Evolutionary conservation across 2,329 filamentous ascomycete genomes (phyloP).

Genomic region (Lasiodiplodia sp.): DNA sequence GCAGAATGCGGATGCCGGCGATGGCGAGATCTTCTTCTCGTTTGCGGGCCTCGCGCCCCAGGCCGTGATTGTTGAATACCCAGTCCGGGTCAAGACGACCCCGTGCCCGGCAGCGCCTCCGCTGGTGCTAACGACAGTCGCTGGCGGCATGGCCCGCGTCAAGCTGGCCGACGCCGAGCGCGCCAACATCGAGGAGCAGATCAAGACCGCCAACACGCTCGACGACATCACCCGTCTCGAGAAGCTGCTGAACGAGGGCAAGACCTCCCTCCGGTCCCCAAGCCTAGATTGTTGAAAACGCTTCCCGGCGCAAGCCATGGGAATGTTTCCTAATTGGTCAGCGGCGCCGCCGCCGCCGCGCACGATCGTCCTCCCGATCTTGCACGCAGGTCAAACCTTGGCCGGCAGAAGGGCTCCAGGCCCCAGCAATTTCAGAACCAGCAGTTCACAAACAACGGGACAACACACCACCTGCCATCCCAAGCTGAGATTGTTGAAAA

Average conservation of each 20-base stretch:
- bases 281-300: too few relatives aligned
- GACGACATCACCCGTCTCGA: slow-evolving; percentile 90
- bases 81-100: too few relatives aligned
- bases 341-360: too few relatives aligned
- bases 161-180: slow-evolving; percentile 89
- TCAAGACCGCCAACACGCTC: slow-evolving; percentile 85
- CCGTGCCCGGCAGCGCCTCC: slow-evolving; percentile 64
- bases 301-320: too few relatives aligned
- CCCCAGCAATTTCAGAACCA: too few relatives aligned
- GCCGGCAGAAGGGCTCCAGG: too few relatives aligned
- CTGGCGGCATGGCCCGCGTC: slow-evolving; percentile 72
- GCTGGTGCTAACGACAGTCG: slow-evolving; percentile 51
- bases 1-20: neutral
- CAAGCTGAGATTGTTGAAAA: too few relatives aligned
- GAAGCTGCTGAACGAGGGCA: slow-evolving; percentile 87
- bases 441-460: too few relatives aligned
- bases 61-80: neutral
- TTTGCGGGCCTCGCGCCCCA: neutral
- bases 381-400: too few relatives aligned
- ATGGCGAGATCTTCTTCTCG: neutral
- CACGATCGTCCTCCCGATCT: too few relatives aligned
- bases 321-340: too few relatives aligned
- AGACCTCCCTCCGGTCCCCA: neutral
- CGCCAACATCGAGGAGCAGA: slow-evolving; percentile 83
- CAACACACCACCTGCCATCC: too few relatives aligned